phyloP scores from a whole-genome alignment of 2,329 filamentous ascomycete species.

The Colletotrichum sp. region DNA sequence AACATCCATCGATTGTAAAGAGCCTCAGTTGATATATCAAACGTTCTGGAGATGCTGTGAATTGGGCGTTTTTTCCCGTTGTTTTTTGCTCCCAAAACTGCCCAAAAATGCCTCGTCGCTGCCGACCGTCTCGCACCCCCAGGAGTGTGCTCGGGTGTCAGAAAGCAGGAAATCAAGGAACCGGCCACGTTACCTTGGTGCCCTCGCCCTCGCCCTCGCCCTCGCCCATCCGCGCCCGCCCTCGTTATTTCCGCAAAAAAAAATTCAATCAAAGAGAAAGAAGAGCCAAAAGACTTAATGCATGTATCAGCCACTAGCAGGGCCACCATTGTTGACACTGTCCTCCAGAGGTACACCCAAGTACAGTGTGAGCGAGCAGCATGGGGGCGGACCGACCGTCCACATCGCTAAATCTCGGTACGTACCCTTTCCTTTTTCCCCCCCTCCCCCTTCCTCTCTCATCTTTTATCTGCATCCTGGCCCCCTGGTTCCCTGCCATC shows the following conservation, averaged over 20 bases:
- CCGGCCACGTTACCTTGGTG: slow-evolving; percentile 9
- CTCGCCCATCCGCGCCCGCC: background rate
- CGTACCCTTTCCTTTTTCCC: background rate
- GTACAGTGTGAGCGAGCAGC: background rate
- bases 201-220: background rate
- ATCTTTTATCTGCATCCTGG: background rate
- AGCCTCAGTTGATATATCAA: slow-evolving; percentile 9
- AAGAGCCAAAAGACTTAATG: slow-evolving; percentile 2
- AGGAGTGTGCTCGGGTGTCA: slow-evolving; percentile 9
- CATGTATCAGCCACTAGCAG: slow-evolving; percentile 13
- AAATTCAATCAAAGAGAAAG: background rate
- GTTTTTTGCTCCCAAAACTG: slow-evolving; percentile 12
- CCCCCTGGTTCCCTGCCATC: background rate
- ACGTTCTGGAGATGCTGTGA: background rate
- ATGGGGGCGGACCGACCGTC: background rate
- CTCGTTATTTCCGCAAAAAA: slow-evolving; percentile 14
- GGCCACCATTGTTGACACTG: background rate
- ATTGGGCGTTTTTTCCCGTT: slow-evolving; percentile 8
- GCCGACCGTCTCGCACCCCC: background rate
- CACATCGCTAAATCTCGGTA: background rate
- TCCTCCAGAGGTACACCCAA: background rate
- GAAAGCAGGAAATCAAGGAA: slow-evolving; percentile 11
- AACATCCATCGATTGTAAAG: slow-evolving; percentile 18
- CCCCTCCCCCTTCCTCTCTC: background rate
- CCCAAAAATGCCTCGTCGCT: background rate